Conservation (phyloP, 2,329 filamentous ascomycete species). For the Aspergillus thermomutatus region DNA sequence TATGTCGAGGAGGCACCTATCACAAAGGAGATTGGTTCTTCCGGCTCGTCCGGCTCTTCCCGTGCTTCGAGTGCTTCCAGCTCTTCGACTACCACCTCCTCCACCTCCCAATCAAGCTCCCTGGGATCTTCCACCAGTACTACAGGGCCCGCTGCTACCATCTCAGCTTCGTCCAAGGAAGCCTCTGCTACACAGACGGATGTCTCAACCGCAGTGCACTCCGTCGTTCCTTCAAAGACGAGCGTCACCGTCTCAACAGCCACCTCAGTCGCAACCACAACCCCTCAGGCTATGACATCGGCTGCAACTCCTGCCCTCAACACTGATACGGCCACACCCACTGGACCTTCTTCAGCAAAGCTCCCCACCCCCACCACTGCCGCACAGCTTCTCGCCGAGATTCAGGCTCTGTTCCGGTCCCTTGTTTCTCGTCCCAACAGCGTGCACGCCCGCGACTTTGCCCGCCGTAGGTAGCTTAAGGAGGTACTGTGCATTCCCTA, state of each 20-base stretch:
- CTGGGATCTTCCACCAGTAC: background rate
- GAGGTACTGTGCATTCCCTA: no score
- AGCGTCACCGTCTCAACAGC: no score
- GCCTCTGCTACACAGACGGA: no score
- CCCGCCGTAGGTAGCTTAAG: background rate
- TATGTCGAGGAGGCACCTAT: constrained; percentile 59
- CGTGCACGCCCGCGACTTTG: background rate
- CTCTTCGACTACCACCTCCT: background rate
- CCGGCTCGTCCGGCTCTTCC: no score
- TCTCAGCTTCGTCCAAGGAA: no score
- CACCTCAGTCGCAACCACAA: no score
- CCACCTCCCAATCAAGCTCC: background rate
- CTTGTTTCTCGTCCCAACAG: background rate
- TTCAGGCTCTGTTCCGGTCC: background rate
- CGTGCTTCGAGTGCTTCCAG: background rate
- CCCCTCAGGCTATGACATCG: background rate
- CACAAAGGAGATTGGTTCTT: background rate
- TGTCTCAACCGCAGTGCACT: no score
- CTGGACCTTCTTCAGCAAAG: background rate
- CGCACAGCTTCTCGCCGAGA: background rate
- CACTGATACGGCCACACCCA: background rate
- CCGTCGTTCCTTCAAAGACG: no score
- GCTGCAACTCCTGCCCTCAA: background rate
- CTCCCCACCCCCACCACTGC: background rate
- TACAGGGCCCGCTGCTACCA: background rate